Percentiles rank a stretch among this genome's conserved stretches.
Conservation (phyloP, 2,329 filamentous ascomycete species). For the Alternaria tenuissima region DNA sequence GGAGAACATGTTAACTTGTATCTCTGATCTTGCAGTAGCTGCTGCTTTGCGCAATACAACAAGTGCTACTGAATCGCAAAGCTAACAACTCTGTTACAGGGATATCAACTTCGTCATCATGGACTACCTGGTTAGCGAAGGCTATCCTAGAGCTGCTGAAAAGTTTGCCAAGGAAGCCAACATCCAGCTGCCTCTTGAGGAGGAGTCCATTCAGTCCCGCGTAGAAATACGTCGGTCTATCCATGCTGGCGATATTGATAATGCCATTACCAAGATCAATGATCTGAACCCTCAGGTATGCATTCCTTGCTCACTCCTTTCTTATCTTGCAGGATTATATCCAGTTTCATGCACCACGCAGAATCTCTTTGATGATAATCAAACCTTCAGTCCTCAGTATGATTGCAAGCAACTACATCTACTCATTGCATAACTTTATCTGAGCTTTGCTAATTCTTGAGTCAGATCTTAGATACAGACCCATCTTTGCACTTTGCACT, state of each 20-base stretch:
- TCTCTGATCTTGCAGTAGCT: slow-evolving; percentile 65
- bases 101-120: slow-evolving; percentile 96
- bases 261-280: slow-evolving; percentile 86
- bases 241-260: slow-evolving; percentile 82
- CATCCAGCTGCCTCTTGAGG: slow-evolving; percentile 75
- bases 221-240: slow-evolving; percentile 87
- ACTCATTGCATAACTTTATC: slow-evolving; percentile 14
- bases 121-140: slow-evolving; percentile 96
- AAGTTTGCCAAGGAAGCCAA: slow-evolving; percentile 96
- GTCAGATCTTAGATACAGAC: slow-evolving; percentile 85
- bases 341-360: slow-evolving; percentile 99
- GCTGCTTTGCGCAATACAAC: slow-evolving; percentile 20
- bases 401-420: slow-evolving; percentile 56
- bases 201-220: slow-evolving; percentile 76
- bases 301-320: slow-evolving; percentile 11
- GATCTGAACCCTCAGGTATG: slow-evolving; percentile 90
- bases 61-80: slow-evolving; percentile 12
- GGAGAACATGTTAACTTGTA: slow-evolving; percentile 87
- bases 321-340: slow-evolving; percentile 84
- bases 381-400: slow-evolving; percentile 86
- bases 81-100: slow-evolving; percentile 60
- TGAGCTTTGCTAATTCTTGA: slow-evolving; percentile 33
- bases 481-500: slow-evolving; percentile 87
- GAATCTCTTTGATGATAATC: slow-evolving; percentile 91
- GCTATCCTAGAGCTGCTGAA: slow-evolving; percentile 89